Evolutionary conservation across 805 yeast species (phyloP).

Genomic region (Yarrowia sp.): DNA sequence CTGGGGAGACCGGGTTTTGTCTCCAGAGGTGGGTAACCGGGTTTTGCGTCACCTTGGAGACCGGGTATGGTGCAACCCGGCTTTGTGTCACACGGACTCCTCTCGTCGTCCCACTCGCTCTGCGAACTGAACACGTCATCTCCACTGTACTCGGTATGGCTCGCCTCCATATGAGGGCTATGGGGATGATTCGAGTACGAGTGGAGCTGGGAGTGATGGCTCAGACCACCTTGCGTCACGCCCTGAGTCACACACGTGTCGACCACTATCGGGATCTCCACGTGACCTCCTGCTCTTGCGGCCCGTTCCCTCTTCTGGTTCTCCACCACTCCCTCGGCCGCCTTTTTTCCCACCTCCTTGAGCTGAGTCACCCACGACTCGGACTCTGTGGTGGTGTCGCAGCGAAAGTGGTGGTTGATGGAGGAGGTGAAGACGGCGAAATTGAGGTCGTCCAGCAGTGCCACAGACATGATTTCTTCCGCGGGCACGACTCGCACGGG

Average conservation of each 20-base stretch:
- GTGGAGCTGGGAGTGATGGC: slow-evolving; percentile 4
- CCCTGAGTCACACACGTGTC: neutral
- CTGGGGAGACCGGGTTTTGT: too few relatives aligned
- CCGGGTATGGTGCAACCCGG: neutral
- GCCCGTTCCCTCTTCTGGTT: slow-evolving; percentile 41
- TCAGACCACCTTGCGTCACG: too few relatives aligned
- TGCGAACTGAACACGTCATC: slow-evolving; percentile 36
- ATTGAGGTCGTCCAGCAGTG: slow-evolving; percentile 42
- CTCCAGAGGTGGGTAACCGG: too few relatives aligned
- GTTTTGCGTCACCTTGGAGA: too few relatives aligned
- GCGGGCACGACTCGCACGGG: slow-evolving; percentile 45
- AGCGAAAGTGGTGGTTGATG: slow-evolving; percentile 47
- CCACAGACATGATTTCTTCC: slow-evolving; percentile 49
- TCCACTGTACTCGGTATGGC: slow-evolving; percentile 40
- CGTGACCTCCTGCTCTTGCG: slow-evolving; percentile 17
- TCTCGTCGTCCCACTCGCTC: slow-evolving; percentile 39
- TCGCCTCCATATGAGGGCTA: slow-evolving; percentile 3
- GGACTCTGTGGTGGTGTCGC: slow-evolving; percentile 46
- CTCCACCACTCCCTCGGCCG: slow-evolving; percentile 43
- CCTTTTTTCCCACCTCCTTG: slow-evolving; percentile 44
- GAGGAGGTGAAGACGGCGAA: slow-evolving; percentile 50
- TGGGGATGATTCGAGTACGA: slow-evolving; percentile 39
- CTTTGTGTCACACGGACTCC: slow-evolving; percentile 2
- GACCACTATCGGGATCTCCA: slow-evolving; percentile 13
- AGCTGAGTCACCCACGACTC: slow-evolving; percentile 46